Conservation (phyloP, 2,329 filamentous ascomycete species). For the Claviceps africana region DNA sequence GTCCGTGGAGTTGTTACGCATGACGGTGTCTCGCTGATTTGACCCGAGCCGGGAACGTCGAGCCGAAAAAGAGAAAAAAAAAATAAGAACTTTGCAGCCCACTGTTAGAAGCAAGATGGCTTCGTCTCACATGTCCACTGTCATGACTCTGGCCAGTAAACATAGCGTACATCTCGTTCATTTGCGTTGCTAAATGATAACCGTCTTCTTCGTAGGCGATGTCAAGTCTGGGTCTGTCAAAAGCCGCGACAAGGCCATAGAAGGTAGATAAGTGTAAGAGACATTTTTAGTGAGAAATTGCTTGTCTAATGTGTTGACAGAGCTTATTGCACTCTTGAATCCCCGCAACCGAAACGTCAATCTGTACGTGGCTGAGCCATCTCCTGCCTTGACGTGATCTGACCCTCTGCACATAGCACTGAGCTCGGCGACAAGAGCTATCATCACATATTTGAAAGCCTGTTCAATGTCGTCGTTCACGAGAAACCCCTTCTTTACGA, state of each 20-base stretch:
- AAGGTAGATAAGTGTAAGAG: constrained; percentile 18
- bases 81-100: too few species aligned
- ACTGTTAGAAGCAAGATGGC: constrained; percentile 14
- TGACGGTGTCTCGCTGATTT: not conserved
- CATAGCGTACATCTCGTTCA: not conserved
- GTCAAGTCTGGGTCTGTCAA: constrained; percentile 22
- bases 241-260: constrained; percentile 26
- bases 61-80: not conserved
- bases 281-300: not conserved
- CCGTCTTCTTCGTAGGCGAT: constrained; percentile 14
- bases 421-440: constrained; percentile 62
- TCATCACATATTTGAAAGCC: constrained; percentile 63
- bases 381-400: not conserved
- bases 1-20: not conserved
- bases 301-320: constrained; percentile 10
- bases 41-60: not conserved
- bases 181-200: constrained; percentile 6
- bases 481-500: constrained; percentile 55
- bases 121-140: constrained; percentile 18
- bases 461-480: constrained; percentile 54
- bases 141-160: constrained; percentile 22
- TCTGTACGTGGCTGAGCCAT: constrained; percentile 18
- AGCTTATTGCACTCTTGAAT: constrained; percentile 25
- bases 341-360: constrained; percentile 20
- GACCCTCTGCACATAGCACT: constrained; percentile 12